Evolutionary conservation across 345 rosid genomes (phyloP), one percentile per base, ranked within the genome.

Genomic region (Syzygium oleosum): DNA sequence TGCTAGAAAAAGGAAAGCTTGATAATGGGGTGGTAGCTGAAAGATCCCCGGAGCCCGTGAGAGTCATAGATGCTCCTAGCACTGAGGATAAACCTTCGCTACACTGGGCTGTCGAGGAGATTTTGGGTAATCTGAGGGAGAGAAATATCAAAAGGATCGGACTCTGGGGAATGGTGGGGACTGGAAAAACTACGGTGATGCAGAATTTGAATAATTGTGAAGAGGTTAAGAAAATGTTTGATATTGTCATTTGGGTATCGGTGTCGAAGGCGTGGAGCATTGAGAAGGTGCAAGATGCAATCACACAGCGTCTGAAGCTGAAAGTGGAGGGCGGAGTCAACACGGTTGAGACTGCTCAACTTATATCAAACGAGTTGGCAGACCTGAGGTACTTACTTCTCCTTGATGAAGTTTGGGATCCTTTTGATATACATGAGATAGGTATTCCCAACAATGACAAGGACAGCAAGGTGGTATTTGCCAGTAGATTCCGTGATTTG

Each of bases 141-240:
- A 77, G 63, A 9, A 51, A 84, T n/a, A 29, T 88, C 6, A 89
- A 85, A 41, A 85, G 86, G 31, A 86, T 92, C 59, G 92, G 89
- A 23, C 83, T 90, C 17, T 91, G 88, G 86, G 93, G 93, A 49
- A 43, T 51, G 34, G 87, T 89, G 29, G 93, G 92, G 2, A 86
- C 54, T 2, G 93, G 93, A 25, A 92, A 92, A 88, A 88, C 92
- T 54, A 58, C 90, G 41, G 88, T 92, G 25, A 89, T 90, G 91
- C 88, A 90, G 79, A 92, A 92, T 84, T 55, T 91, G 88, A 90
- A 91, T 54, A 86, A 90, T 56, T 52, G 85, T 83, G 54, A 90
- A 31, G 73, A 87, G 46, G 84, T 89, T 7, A 87, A 90, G 43
- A 63, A 85, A 85, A 89, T 90, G 78, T 91, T 90, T 25, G 92